Evolutionary conservation across 1,139 yeast genomes (phyloP).

Genomic region (Blastobotrys ciferrii): DNA sequence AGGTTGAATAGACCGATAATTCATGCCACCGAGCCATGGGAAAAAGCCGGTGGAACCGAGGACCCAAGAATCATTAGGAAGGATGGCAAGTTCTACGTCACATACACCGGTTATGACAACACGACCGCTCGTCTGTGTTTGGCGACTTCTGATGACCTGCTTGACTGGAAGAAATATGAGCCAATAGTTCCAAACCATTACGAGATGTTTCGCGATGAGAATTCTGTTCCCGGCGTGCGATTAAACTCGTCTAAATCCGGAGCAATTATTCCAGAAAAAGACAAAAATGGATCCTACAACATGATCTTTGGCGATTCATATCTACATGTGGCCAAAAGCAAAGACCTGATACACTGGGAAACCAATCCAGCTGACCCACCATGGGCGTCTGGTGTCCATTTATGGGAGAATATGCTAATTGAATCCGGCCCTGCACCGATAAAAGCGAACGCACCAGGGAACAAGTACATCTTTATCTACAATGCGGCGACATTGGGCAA

Average conservation of each 20-base stretch:
- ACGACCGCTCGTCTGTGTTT: slow-evolving; percentile 14
- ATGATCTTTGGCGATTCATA: slow-evolving; percentile 14
- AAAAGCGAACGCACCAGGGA: slow-evolving; percentile 12
- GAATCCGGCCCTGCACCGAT: slow-evolving; percentile 20
- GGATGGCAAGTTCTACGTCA: slow-evolving; percentile 17
- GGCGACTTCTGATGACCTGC: slow-evolving; percentile 17
- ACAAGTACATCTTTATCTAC: slow-evolving; percentile 17
- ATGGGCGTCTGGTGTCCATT: slow-evolving; percentile 14
- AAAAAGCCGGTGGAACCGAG: slow-evolving; percentile 17
- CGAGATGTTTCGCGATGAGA: neutral
- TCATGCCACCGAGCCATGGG: slow-evolving; percentile 12
- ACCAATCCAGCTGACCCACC: slow-evolving; percentile 5
- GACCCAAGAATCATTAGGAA: slow-evolving; percentile 17
- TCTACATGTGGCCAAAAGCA: slow-evolving; percentile 13
- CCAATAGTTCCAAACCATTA: slow-evolving; percentile 13
- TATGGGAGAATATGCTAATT: slow-evolving; percentile 16
- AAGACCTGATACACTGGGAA: slow-evolving; percentile 16
- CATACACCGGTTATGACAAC: slow-evolving; percentile 17
- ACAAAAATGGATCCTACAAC: slow-evolving; percentile 11
- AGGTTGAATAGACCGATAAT: slow-evolving; percentile 14
- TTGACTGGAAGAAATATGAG: slow-evolving; percentile 16
- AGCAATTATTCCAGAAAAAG: slow-evolving; percentile 13
- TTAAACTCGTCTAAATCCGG: slow-evolving; percentile 11
- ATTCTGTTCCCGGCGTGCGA: slow-evolving; percentile 4
- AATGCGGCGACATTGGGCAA: slow-evolving; percentile 17